Evolutionary conservation across 129 eudicot genomes (phyloP).

Genomic region (Erigeron canadensis): DNA sequence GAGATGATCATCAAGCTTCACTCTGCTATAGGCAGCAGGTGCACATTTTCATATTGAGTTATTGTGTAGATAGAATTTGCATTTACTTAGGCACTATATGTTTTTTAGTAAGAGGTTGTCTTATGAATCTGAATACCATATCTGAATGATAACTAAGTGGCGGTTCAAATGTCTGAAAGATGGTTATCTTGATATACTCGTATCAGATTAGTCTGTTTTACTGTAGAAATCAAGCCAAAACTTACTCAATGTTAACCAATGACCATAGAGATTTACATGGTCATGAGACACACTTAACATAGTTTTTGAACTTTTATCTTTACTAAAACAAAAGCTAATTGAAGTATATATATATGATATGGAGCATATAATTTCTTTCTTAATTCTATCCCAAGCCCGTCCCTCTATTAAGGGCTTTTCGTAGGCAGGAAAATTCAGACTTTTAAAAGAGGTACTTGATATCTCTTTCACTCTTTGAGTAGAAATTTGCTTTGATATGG

Average conservation of each 20-base stretch:
- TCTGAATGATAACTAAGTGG: too few relatives aligned
- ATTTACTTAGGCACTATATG: not conserved
- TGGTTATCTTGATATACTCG: not conserved
- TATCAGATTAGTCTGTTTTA: not conserved
- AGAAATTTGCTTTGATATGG: not conserved
- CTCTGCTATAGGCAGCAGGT: slow-evolving; percentile 97
- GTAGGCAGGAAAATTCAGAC: not conserved
- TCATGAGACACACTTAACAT: too few relatives aligned
- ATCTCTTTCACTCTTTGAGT: not conserved
- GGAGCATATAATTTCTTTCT: not conserved
- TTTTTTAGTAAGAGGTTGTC: too few relatives aligned
- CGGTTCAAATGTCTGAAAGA: not conserved
- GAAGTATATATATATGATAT: not conserved
- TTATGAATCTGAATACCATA: too few relatives aligned
- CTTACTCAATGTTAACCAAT: too few relatives aligned
- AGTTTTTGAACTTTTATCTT: not conserved
- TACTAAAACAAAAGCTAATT: not conserved
- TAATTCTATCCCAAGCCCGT: not conserved
- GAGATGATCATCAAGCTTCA: slow-evolving; percentile 85
- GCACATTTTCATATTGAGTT: not conserved
- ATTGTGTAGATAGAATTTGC: not conserved
- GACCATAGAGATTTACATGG: too few relatives aligned
- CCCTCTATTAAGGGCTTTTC: not conserved
- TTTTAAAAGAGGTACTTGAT: not conserved
- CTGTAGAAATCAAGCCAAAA: too few relatives aligned